Evolutionary conservation across 2,329 filamentous ascomycete genomes (phyloP).

Genomic region (Pseudogymnoascus sp.): DNA sequence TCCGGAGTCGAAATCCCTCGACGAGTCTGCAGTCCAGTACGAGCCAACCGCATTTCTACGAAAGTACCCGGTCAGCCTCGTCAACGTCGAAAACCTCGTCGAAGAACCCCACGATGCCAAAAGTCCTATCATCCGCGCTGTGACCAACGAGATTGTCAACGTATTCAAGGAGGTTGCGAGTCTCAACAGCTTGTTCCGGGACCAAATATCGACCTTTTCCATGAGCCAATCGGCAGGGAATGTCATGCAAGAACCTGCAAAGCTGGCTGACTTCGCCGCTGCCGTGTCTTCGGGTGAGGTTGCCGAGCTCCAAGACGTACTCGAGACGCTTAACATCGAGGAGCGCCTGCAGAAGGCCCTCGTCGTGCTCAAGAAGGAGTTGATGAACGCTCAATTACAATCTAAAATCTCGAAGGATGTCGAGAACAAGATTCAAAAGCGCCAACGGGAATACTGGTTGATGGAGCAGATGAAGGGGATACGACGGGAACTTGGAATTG

Average conservation of each 20-base stretch:
- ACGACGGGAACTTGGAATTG: conserved; percentile 85
- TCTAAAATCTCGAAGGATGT: conserved; percentile 98
- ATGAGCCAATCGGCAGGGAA: conserved; percentile 94
- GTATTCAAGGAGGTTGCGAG: conserved; percentile 96
- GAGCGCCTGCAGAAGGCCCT: conserved; percentile 86
- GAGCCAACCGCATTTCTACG: conserved; percentile 87
- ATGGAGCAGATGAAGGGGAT: conserved; percentile 99
- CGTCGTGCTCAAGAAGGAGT: conserved; percentile 89
- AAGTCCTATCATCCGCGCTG: conserved; percentile 77
- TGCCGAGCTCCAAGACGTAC: conserved; percentile 82
- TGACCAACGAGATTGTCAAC: conserved; percentile 97
- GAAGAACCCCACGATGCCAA: conserved; percentile 89
- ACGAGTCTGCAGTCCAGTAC: conserved; percentile 48
- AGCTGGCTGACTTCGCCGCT: conserved; percentile 92
- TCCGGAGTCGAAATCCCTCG: conserved; percentile 49
- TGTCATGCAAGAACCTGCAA: conserved; percentile 87
- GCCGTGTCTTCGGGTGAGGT: conserved; percentile 93
- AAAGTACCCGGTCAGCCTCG: conserved; percentile 85
- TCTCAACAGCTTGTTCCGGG: conserved; percentile 89
- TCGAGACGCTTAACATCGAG: conserved; percentile 83
- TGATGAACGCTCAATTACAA: conserved; percentile 95
- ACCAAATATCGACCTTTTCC: conserved; percentile 95
- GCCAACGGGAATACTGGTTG: conserved; percentile 94
- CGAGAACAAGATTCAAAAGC: conserved; percentile 92
- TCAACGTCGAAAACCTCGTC: conserved; percentile 85